phyloP scores from a whole-genome alignment of 2,329 filamentous ascomycete species.

The Ophiostoma triangulosporum region DNA sequence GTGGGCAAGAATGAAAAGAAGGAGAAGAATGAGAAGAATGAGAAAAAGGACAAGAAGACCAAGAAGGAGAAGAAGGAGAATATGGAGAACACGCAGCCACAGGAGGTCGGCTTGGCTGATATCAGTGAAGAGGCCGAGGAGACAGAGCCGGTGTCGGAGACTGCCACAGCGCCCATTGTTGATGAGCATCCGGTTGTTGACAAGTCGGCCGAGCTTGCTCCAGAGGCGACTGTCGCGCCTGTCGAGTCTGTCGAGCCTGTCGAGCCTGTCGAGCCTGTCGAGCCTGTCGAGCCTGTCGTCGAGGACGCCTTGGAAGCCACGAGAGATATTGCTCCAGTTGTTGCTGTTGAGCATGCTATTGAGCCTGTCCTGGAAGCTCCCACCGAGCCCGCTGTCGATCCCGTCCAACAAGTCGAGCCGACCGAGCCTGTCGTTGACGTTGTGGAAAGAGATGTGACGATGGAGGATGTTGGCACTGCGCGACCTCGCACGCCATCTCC shows the following conservation, averaged over 20 bases:
- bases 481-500: neutral
- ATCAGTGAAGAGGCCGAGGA: neutral
- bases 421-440: neutral
- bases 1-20: neutral
- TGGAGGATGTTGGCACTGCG: neutral
- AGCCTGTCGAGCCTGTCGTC: neutral
- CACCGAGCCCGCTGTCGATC: neutral
- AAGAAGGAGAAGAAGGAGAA: neutral
- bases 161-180: neutral
- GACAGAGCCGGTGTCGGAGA: neutral
- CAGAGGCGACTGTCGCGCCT: neutral
- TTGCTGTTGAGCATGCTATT: neutral
- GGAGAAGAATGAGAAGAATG: slow-evolving; percentile 5
- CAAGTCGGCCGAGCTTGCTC: neutral
- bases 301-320: neutral
- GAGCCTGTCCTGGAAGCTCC: neutral
- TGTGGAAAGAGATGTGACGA: neutral
- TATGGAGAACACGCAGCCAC: neutral
- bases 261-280: neutral
- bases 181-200: neutral
- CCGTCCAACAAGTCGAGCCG: neutral
- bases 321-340: neutral
- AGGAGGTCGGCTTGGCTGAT: neutral
- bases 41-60: neutral
- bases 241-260: neutral